Base-by-base conservation (phyloP, 805 yeast species). In the Candida hispaniensis region DNA sequence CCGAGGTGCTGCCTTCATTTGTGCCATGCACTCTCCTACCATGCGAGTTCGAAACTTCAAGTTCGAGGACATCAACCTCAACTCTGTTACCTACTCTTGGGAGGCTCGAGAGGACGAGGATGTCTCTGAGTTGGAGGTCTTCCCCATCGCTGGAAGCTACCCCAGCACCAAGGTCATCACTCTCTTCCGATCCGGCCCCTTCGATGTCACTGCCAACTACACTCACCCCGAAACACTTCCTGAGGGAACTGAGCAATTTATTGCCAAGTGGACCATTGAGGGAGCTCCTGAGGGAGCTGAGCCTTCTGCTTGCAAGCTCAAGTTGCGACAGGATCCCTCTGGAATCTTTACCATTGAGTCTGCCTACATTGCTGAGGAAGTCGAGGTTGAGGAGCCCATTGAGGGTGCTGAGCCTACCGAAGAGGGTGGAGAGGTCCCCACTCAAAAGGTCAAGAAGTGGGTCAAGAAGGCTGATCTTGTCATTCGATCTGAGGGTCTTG, bases 1-100 rank as follows among this genome's bases (percentile, higher is more conserved):
- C 39, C 82, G 88, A 63, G 99, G 99, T 69, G 93, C 94, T 52
- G 95, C 98, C 30, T 91, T 91, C 64, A 80, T 91, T 55, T 91
- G 98, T 63, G 99, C 98, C 49, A 81, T 85, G 67, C 97, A 86
- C 71, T 88, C 97, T 20, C 98, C 98, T 63, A 86, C 96, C 47
- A 75, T 91, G 53, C 81, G 98, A 67, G 98, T 91, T 36, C 80
- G 97, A 66, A 95, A 95, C 48, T 91, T 91, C 79, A 88, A 88
- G 66, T 91, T 86, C 58, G 95, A 88, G 67, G 99, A 91, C 61
- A 65, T 75, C 59, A 88, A 86, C 74, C 79, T 75, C 54, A 73
- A 73, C 74, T 75, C 95, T 17, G 95, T 91, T 47, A 79, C 96
- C 24, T 91, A 83, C 75, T 72, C 63, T 63, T 93, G 98, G 97